A percentile compares a stretch with the other conserved stretches of the same genome.
These are phyloP conservation scores for Trichoderma citrinoviride DNA, from an alignment of 2,329 filamentous ascomycete species.

Conservation along the genomic window DNA sequence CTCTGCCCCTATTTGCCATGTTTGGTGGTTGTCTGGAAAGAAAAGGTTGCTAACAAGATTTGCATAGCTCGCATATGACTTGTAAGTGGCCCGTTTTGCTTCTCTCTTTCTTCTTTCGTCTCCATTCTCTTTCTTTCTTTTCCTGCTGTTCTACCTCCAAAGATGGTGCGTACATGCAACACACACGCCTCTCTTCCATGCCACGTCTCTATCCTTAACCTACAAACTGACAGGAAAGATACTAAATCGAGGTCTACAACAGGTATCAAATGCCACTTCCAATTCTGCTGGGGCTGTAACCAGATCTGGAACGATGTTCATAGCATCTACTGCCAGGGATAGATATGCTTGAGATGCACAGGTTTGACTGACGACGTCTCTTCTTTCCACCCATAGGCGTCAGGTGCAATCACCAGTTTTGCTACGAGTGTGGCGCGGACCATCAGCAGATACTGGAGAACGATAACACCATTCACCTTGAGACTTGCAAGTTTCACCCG, in stretches of 20 bases:
- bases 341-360: not conserved
- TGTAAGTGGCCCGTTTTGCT: conserved; percentile 36
- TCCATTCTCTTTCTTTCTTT: not conserved
- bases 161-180: conserved; percentile 18
- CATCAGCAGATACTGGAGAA: conserved; percentile 33
- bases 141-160: not conserved
- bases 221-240: not conserved
- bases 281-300: conserved; percentile 39
- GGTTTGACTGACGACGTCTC: conserved; percentile 15
- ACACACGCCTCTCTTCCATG: not conserved
- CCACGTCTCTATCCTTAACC: not conserved
- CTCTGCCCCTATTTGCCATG: not conserved
- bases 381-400: conserved; percentile 25
- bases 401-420: conserved; percentile 33
- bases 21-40: not conserved
- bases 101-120: not conserved
- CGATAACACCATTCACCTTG: conserved; percentile 36
- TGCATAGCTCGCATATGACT: conserved; percentile 40
- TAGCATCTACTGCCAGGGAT: conserved; percentile 27
- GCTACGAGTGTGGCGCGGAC: conserved; percentile 39
- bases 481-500: conserved; percentile 33
- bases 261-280: conserved; percentile 37
- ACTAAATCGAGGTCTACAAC: not conserved
- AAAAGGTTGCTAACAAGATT: conserved; percentile 26
- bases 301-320: conserved; percentile 27